These are phyloP conservation scores for Penicillium sp. DNA, from an alignment of 2,329 filamentous ascomycete genomes.

Conservation along the genomic window DNA sequence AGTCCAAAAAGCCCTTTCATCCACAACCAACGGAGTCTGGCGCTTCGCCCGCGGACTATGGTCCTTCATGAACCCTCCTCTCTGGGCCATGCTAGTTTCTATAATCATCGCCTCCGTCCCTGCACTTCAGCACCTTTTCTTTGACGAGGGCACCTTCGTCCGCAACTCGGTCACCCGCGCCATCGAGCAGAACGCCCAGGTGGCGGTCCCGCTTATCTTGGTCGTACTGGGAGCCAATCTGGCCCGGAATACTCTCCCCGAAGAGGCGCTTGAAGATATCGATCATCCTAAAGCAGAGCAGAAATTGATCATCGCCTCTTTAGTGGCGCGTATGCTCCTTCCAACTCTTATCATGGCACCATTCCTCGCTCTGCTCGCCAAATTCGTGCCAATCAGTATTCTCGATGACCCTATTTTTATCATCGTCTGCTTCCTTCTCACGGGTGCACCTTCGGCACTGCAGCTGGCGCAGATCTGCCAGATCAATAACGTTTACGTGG, in stretches of 20 bases:
- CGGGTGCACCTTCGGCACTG: constrained; percentile 87
- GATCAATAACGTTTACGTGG: constrained; percentile 94
- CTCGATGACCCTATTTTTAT: constrained; percentile 97
- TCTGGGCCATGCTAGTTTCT: constrained; percentile 95
- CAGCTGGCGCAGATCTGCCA: constrained; percentile 98
- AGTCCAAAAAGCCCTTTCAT: constrained; percentile 53
- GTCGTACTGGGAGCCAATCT: constrained; percentile 95
- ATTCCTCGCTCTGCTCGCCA: constrained; percentile 79
- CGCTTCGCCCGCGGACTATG: constrained; percentile 69
- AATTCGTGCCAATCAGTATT: constrained; percentile 89
- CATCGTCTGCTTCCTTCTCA: constrained; percentile 94
- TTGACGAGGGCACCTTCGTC: constrained; percentile 83
- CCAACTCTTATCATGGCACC: constrained; percentile 92
- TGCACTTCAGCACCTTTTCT: constrained; percentile 78
- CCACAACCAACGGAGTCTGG: constrained; percentile 40
- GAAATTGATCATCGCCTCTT: constrained; percentile 79
- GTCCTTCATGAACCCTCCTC: constrained; percentile 97
- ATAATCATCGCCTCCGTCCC: constrained; percentile 89
- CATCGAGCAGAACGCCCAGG: constrained; percentile 78
- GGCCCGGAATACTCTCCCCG: constrained; percentile 82
- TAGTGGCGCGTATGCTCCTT: constrained; percentile 87
- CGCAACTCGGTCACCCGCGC: constrained; percentile 91
- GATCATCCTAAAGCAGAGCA: constrained; percentile 70
- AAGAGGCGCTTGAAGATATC: constrained; percentile 62
- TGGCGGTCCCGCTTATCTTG: constrained; percentile 91